Base-by-base conservation (phyloP, 345 rosid species). In the Raphanus sativus region DNA sequence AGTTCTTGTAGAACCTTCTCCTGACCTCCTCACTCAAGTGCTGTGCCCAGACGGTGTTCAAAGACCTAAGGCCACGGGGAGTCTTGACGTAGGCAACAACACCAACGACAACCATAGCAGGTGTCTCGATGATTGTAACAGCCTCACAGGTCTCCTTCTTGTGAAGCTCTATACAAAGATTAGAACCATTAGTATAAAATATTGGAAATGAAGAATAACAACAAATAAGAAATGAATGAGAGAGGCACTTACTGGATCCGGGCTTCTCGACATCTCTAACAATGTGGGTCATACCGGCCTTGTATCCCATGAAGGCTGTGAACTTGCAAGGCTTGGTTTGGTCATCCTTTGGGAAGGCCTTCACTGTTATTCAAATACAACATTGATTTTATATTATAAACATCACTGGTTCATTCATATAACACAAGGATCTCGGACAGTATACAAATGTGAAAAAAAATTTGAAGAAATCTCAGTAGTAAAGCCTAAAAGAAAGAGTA, bases 121-220 rank as follows among this genome's bases (percentile, higher is more conserved):
- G 98, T 38, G 96, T 87, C 71, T 92, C 98, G 79, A 90, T 28
- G 25, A 92, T 80, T 0, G 98, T 92, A 40, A 92, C 98, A 70
- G 96, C 96, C 80, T 92, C 98, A 24, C 96, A 90, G 0, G 98
- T 89, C 85, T 92, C 98, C 85, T 90, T 92, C 90, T 92, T 92
- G 88, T 92, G 97, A 71, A 92, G 97, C 85, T 90, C 97, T 91
- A 66, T 4, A 64, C 3, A 50, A 28, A 28, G 30, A 28, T 28
- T 28, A 28, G 4, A 4, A 12, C n/a, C 54, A 48, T 48, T 48
- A 48, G 54, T n/a, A 48, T 48, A 48, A 48, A 13, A 13, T 48
- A 48, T 28, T 48, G 2, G 55, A n/a, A 50, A n/a, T 50, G 21
- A n/a, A 50, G 3, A 50, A 50, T 48, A 48, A 48, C 17, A 13